These are phyloP conservation scores for Cajanus cajan DNA, from an alignment of 306 rosid genomes.

Conservation along the genomic window DNA sequence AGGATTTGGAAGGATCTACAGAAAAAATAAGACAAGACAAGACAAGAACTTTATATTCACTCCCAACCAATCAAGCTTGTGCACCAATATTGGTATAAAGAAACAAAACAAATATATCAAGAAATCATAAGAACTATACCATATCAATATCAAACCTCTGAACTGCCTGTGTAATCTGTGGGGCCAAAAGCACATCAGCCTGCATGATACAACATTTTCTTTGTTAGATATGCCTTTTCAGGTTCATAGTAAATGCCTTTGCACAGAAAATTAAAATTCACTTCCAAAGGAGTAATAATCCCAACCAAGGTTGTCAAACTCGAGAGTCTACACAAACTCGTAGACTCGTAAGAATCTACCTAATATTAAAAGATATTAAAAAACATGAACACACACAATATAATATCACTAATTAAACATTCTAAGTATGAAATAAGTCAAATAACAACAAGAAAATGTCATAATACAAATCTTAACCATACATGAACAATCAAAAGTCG, in stretches of 20 bases:
- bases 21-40: not conserved
- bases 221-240: not conserved
- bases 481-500: too few species aligned
- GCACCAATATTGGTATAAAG: not conserved
- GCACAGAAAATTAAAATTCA: not conserved
- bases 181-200: conserved; percentile 48
- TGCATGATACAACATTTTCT: not conserved
- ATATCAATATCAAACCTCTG: conserved; percentile 21
- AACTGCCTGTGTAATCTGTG: conserved; percentile 32
- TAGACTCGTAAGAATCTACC: too few species aligned
- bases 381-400: too few species aligned
- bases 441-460: too few species aligned
- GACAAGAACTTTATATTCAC: not conserved
- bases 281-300: not conserved
- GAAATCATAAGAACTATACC: conserved; percentile 27
- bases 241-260: too few species aligned
- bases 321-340: too few species aligned
- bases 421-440: too few species aligned
- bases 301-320: too few species aligned
- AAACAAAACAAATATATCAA: not conserved
- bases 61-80: not conserved
- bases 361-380: too few species aligned
- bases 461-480: too few species aligned
- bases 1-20: not conserved
- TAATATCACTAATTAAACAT: too few species aligned